Evolutionary conservation across 441 rosid species (phyloP).

Genomic region (Gossypium lobatum): DNA sequence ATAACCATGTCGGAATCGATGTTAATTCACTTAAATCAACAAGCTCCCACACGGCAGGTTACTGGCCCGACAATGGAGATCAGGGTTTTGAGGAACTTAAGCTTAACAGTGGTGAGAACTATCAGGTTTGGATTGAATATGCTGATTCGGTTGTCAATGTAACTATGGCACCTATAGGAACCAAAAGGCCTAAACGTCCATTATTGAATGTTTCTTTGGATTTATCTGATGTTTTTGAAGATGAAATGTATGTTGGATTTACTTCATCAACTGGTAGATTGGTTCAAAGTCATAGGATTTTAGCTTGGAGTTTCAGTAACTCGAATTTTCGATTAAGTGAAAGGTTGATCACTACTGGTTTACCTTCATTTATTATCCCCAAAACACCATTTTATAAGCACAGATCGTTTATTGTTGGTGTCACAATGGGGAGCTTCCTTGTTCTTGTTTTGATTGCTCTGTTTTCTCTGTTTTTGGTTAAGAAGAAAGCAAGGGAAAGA

Average conservation of each 20-base stretch:
- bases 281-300: conserved; percentile 49
- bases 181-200: conserved; percentile 34
- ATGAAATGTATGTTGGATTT: conserved; percentile 70
- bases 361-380: conserved; percentile 65
- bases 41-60: conserved; percentile 35
- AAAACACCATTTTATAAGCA: conserved; percentile 31
- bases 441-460: conserved; percentile 18
- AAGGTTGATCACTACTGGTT: conserved; percentile 39
- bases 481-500: conserved; percentile 39
- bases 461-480: conserved; percentile 29
- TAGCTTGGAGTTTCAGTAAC: conserved; percentile 70
- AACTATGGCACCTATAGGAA: conserved; percentile 42
- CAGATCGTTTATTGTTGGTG: conserved; percentile 54
- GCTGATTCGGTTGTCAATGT: conserved; percentile 38
- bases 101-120: conserved; percentile 57
- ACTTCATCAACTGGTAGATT: conserved; percentile 53
- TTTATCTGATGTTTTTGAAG: conserved; percentile 46
- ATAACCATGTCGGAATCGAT: conserved; percentile 61
- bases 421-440: conserved; percentile 29
- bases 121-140: conserved; percentile 72
- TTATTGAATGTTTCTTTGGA: conserved; percentile 37
- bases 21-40: conserved; percentile 50
- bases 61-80: conserved; percentile 25
- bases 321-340: conserved; percentile 45
- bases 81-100: conserved; percentile 30